phyloP scores from a whole-genome alignment of 2,329 filamentous ascomycete species.

The Cytospora paraplurivora region DNA sequence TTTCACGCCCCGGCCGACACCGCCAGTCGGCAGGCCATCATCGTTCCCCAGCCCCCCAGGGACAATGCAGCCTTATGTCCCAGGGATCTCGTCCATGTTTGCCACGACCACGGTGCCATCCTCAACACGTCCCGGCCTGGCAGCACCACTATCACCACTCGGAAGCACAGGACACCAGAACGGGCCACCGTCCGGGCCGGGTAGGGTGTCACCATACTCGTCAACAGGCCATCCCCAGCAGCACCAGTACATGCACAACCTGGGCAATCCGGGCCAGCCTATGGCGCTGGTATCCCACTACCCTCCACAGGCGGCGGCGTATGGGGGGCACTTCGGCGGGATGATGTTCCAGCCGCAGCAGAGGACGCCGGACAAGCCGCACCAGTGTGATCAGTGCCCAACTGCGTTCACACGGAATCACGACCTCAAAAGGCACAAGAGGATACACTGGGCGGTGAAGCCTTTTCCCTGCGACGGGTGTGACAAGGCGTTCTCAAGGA shows the following conservation, averaged over 20 bases:
- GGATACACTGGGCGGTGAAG: conserved; percentile 93
- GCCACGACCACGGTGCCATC: conserved; percentile 25
- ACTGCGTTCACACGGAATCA: conserved; percentile 97
- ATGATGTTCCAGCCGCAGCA: conserved; percentile 49
- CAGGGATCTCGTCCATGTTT: conserved; percentile 29
- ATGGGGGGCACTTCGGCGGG: conserved; percentile 31
- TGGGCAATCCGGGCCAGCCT: conserved; percentile 71
- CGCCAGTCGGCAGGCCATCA: conserved; percentile 26
- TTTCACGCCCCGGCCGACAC: conserved; percentile 27
- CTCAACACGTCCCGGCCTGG: conserved; percentile 42
- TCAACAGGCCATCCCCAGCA: conserved; percentile 49
- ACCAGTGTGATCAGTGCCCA: conserved; percentile 89
- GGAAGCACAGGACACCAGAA: conserved; percentile 24
- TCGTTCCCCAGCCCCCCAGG: conserved; percentile 25
- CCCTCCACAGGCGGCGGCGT: conserved; percentile 16
- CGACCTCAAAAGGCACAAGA: conserved; percentile 92
- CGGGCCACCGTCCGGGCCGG: conserved; percentile 16
- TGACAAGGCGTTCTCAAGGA: conserved; percentile 95
- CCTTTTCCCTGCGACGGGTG: conserved; percentile 90
- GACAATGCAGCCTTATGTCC: conserved; percentile 26
- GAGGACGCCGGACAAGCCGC: conserved; percentile 74
- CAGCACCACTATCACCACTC: conserved; percentile 43
- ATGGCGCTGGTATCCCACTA: conserved; percentile 63
- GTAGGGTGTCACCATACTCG: conserved; percentile 37
- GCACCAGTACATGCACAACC: conserved; percentile 64